phyloP scores from a whole-genome alignment of 1,284 basidiomycete genomes.

The Wolfiporia cocos region DNA sequence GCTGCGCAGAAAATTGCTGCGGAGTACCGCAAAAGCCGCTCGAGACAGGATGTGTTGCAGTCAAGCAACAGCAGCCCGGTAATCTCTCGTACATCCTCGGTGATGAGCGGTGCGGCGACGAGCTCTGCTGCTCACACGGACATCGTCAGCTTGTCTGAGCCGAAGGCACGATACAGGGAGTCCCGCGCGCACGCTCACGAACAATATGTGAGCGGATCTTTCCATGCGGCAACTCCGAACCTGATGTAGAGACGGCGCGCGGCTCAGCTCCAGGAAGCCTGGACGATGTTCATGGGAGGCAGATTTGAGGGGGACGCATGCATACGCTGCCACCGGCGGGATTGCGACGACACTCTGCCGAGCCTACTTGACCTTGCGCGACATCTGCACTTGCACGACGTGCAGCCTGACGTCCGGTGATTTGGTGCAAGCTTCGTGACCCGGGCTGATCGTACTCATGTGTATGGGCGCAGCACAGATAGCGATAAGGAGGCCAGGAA shows the following conservation, averaged over 20 bases:
- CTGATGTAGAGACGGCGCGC: too few relatives aligned
- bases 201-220: background rate
- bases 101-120: too few relatives aligned
- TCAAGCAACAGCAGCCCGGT: background rate
- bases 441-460: too few relatives aligned
- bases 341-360: conserved; percentile 42
- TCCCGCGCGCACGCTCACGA: background rate
- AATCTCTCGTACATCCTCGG: too few relatives aligned
- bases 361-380: conserved; percentile 43
- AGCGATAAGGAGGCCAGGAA: too few relatives aligned
- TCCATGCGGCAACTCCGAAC: too few relatives aligned
- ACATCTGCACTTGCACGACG: conserved; percentile 57
- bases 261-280: conserved; percentile 28
- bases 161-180: background rate
- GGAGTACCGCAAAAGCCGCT: background rate
- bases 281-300: conserved; percentile 28
- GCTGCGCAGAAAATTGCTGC: background rate
- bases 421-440: too few relatives aligned
- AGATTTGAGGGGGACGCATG: conserved; percentile 17
- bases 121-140: too few relatives aligned
- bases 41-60: background rate
- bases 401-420: conserved; percentile 16
- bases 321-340: conserved; percentile 43
- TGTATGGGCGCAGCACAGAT: too few relatives aligned
- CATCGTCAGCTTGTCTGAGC: too few relatives aligned